Conservation (phyloP, 2,329 filamentous ascomycete species). For the Ophiostoma pallidulum region DNA sequence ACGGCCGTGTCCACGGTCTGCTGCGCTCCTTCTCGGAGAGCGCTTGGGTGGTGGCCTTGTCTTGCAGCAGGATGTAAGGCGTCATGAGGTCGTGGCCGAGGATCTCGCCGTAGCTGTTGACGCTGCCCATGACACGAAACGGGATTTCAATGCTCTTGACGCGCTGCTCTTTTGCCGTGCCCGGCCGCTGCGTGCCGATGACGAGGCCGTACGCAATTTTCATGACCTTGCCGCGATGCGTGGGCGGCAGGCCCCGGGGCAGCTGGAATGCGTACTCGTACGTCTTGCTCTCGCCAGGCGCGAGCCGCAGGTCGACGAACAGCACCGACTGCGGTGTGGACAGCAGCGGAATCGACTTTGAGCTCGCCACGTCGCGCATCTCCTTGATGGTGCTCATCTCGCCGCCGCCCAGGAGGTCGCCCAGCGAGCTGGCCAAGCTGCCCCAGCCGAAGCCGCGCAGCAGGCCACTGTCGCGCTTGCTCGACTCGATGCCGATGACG, state of each 20-base stretch:
- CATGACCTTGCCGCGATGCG: conserved; percentile 82
- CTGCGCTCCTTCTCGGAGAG: conserved; percentile 25
- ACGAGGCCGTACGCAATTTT: conserved; percentile 88
- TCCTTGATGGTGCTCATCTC: conserved; percentile 92
- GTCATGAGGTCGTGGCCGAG: conserved; percentile 90
- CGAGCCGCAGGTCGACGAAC: conserved; percentile 84
- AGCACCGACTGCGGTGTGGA: conserved; percentile 91
- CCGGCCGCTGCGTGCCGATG: conserved; percentile 82
- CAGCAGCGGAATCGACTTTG: conserved; percentile 81
- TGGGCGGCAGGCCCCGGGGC: conserved; percentile 82
- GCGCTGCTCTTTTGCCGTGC: conserved; percentile 64
- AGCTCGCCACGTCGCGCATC: conserved; percentile 80
- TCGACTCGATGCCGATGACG: conserved; percentile 68
- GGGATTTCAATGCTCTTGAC: conserved; percentile 87
- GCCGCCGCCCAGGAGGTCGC: conserved; percentile 73
- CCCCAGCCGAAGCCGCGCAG: conserved; percentile 76
- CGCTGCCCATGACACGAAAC: conserved; percentile 85
- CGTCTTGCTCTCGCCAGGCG: conserved; percentile 77
- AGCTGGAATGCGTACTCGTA: conserved; percentile 82
- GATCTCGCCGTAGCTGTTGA: conserved; percentile 80
- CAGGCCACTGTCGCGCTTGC: conserved; percentile 68
- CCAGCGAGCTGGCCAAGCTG: conserved; percentile 76
- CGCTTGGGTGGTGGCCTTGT: conserved; percentile 59
- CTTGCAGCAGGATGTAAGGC: conserved; percentile 80
- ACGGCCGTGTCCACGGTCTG: conserved; percentile 7